Evolutionary conservation across 208 protist species (phyloP).

Genomic region (Angomonas deanei): DNA sequence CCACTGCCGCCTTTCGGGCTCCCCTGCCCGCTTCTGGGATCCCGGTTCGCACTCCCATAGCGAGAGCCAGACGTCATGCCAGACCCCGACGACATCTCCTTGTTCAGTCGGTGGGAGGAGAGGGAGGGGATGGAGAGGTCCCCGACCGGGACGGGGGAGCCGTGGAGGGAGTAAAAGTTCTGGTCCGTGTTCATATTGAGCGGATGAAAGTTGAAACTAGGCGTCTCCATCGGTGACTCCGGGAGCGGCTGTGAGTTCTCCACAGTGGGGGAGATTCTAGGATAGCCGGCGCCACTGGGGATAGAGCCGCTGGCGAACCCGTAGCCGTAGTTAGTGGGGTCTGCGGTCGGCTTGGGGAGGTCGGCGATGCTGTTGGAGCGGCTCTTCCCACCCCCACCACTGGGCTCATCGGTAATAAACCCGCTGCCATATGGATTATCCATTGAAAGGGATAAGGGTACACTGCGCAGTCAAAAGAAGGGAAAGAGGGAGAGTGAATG

Average conservation of each 20-base stretch:
- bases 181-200: too few relatives aligned
- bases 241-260: neutral
- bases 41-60: neutral
- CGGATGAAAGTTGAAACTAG: neutral
- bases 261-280: neutral
- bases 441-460: neutral
- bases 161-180: too few relatives aligned
- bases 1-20: too few relatives aligned
- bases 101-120: neutral
- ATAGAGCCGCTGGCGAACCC: slow-evolving; percentile 2
- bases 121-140: neutral
- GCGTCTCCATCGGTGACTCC: neutral
- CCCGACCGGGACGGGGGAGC: neutral
- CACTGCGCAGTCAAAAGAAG: too few relatives aligned
- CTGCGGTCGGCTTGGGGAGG: neutral
- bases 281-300: slow-evolving; percentile 3
- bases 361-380: neutral
- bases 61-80: neutral
- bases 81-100: too few relatives aligned
- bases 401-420: neutral
- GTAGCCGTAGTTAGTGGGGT: neutral
- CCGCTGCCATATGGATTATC: neutral
- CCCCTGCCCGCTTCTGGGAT: too few relatives aligned
- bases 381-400: neutral
- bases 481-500: too few relatives aligned